A percentile compares a stretch with the other conserved stretches of the same genome.
These are phyloP conservation scores for Helicocarpus griseus DNA, from an alignment of 2,329 filamentous ascomycete genomes.

Conservation along the genomic window DNA sequence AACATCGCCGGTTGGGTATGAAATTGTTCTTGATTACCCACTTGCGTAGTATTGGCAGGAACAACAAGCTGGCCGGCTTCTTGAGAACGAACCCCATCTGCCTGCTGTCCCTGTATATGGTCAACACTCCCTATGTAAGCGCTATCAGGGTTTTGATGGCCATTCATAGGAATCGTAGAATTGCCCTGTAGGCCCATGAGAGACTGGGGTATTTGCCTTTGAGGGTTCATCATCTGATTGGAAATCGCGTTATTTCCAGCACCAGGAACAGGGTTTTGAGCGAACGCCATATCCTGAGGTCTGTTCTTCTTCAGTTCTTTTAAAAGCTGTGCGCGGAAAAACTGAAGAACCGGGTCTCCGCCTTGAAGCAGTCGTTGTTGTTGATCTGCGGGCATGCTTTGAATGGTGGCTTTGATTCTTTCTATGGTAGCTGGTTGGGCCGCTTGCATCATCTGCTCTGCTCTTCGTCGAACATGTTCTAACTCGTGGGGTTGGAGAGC, in stretches of 20 bases:
- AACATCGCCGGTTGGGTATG: conserved; percentile 26
- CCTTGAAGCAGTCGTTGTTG: conserved; percentile 36
- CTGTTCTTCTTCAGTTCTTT: conserved; percentile 28
- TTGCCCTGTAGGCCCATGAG: conserved; percentile 32
- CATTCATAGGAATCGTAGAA: conserved; percentile 24
- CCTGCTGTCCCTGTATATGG: conserved; percentile 51
- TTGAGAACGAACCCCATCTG: conserved; percentile 51
- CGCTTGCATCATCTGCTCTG: conserved; percentile 37
- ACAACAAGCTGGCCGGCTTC: conserved; percentile 55
- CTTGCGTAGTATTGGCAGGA: conserved; percentile 48
- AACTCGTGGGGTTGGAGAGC: conserved; percentile 32
- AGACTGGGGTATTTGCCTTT: conserved; percentile 33
- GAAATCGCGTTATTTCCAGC: conserved; percentile 22
- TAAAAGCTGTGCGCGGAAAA: conserved; percentile 42
- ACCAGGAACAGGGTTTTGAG: conserved; percentile 21
- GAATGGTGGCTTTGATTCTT: conserved; percentile 39
- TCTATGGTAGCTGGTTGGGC: conserved; percentile 37
- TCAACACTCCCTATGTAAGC: conserved; percentile 39
- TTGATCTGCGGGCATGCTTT: conserved; percentile 38
- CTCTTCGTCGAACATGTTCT: conserved; percentile 37
- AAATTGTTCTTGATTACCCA: conserved; percentile 33
- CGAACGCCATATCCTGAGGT: conserved; percentile 22
- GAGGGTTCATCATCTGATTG: conserved; percentile 27
- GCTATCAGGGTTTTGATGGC: conserved; percentile 22
- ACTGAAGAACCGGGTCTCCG: conserved; percentile 41